phyloP scores from a whole-genome alignment of 768 basidiomycete species.

The Aureoboletus auriporus region DNA sequence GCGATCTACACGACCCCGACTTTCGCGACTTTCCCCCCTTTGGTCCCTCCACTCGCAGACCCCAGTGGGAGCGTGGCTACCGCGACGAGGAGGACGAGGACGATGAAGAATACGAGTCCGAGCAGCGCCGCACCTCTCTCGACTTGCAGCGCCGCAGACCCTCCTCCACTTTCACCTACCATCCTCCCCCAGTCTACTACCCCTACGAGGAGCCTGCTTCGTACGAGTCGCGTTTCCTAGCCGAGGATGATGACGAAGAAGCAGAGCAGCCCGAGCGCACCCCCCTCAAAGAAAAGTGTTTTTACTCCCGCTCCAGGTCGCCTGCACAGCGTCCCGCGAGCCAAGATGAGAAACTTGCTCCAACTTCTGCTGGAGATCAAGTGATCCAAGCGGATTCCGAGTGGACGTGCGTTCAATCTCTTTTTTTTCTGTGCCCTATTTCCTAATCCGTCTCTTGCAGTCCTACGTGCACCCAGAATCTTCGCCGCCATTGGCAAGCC shows the following conservation, averaged over 20 bases:
- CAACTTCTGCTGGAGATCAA: constrained; percentile 3
- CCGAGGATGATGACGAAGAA: constrained; percentile 27
- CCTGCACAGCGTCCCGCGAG: constrained; percentile 10
- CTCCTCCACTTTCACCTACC: constrained; percentile 20
- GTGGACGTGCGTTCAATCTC: constrained; percentile 29
- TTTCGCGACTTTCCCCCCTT: constrained; percentile 58
- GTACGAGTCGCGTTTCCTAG: constrained; percentile 24
- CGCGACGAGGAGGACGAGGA: constrained; percentile 29
- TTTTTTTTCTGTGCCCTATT: background rate
- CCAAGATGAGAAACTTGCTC: constrained; percentile 19
- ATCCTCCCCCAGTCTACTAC: constrained; percentile 21
- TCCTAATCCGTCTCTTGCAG: constrained; percentile 27
- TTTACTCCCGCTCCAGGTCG: constrained; percentile 16
- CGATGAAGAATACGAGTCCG: constrained; percentile 25
- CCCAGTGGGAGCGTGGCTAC: constrained; percentile 34
- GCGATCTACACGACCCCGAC: constrained; percentile 65
- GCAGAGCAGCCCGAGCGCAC: constrained; percentile 12
- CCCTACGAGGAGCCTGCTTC: constrained; percentile 29
- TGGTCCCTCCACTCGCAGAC: constrained; percentile 17
- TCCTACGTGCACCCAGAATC: constrained; percentile 52
- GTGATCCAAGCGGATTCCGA: constrained; percentile 22
- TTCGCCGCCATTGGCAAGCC: constrained; percentile 61
- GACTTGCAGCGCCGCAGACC: constrained; percentile 22
- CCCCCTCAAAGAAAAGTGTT: constrained; percentile 27
- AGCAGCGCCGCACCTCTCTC: constrained; percentile 13